These are phyloP conservation scores for Persicaria maculosa DNA, from an alignment of 148 eudicot species.

Conservation along the genomic window DNA sequence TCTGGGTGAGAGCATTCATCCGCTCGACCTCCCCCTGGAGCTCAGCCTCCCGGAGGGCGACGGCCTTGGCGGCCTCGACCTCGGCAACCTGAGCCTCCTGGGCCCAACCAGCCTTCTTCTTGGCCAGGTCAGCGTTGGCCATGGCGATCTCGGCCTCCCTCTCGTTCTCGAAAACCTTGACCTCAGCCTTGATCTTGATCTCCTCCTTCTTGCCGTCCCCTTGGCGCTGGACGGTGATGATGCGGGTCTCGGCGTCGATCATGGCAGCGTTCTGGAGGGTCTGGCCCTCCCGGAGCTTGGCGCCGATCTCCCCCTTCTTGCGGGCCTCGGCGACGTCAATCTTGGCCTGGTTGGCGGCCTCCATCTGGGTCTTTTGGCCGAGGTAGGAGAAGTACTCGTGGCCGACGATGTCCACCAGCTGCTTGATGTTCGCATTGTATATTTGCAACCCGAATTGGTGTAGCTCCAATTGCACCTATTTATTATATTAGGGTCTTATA, in stretches of 20 bases:
- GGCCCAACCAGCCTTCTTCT: slow-evolving; percentile 39
- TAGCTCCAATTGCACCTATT: slow-evolving; percentile 36
- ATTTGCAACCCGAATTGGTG: slow-evolving; percentile 37
- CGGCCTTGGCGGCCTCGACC: slow-evolving; percentile 43
- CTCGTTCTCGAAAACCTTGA: slow-evolving; percentile 35
- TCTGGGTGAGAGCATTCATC: slow-evolving; percentile 47
- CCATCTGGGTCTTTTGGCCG: slow-evolving; percentile 52
- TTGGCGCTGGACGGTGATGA: slow-evolving; percentile 25
- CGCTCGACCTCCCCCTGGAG: slow-evolving; percentile 40
- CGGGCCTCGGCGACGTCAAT: slow-evolving; percentile 44
- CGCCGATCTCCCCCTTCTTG: slow-evolving; percentile 41
- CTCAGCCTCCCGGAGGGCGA: slow-evolving; percentile 39
- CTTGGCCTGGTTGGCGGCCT: slow-evolving; percentile 51
- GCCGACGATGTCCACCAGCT: slow-evolving; percentile 44
- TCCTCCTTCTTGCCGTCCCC: slow-evolving; percentile 40
- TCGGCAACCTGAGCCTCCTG: slow-evolving; percentile 37
- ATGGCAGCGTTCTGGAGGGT: slow-evolving; percentile 40
- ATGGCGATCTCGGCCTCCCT: slow-evolving; percentile 42
- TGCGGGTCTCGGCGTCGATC: slow-evolving; percentile 44
- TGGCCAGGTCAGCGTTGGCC: slow-evolving; percentile 33
- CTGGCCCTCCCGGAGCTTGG: slow-evolving; percentile 33
- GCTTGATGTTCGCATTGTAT: slow-evolving; percentile 50
- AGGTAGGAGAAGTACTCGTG: slow-evolving; percentile 51
- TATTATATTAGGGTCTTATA: too few relatives aligned
- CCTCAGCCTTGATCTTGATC: slow-evolving; percentile 29